Evolutionary conservation across 257 asterid genomes (phyloP).

Genomic region (Craterostigma plantagineum): DNA sequence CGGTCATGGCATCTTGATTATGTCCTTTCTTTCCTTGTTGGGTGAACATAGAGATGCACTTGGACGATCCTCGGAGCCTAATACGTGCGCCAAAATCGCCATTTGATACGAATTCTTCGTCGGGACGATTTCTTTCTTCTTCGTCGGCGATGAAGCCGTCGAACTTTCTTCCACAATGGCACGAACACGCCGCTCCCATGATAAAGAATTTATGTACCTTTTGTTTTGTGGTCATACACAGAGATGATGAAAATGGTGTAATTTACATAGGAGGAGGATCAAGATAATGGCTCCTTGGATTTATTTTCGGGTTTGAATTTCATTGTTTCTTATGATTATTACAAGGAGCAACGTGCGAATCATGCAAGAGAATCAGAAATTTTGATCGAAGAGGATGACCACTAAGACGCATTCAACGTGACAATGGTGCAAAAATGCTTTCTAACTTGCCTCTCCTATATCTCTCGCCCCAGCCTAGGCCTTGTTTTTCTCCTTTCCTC

Average conservation of each 20-base stretch:
- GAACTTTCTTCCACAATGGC: constrained; percentile 29
- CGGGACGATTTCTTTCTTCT: constrained; percentile 15
- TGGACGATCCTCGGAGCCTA: constrained; percentile 65
- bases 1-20: constrained; percentile 90
- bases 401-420: neutral
- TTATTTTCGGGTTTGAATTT: too few relatives aligned
- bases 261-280: neutral
- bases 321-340: too few relatives aligned
- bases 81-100: constrained; percentile 57
- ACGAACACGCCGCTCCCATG: constrained; percentile 84
- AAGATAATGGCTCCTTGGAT: too few relatives aligned
- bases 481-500: too few relatives aligned
- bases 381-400: neutral
- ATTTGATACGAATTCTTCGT: constrained; percentile 16
- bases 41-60: constrained; percentile 36
- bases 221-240: too few relatives aligned
- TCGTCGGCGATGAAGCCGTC: constrained; percentile 18
- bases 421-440: constrained; percentile 1
- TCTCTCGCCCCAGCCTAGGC: too few relatives aligned
- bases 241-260: too few relatives aligned
- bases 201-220: constrained; percentile 10
- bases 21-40: constrained; percentile 62
- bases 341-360: too few relatives aligned
- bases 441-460: neutral
- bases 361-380: neutral